These are phyloP conservation scores for Aspergillus oerlinghausenensis DNA, from an alignment of 2,329 filamentous ascomycete genomes.

Conservation along the genomic window DNA sequence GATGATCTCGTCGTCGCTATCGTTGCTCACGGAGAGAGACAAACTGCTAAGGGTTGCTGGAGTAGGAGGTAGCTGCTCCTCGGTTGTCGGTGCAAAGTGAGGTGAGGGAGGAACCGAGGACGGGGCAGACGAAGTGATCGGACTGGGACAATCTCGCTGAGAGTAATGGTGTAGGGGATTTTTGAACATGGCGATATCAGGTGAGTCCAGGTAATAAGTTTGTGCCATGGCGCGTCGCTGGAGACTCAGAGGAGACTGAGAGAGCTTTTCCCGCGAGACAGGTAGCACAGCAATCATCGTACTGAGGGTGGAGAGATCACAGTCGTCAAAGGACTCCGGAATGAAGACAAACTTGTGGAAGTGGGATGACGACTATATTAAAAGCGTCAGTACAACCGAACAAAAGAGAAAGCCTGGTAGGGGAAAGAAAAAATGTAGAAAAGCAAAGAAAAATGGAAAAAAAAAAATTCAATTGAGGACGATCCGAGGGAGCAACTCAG, in stretches of 20 bases:
- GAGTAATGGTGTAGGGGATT: slow-evolving; percentile 25
- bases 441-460: no score
- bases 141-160: slow-evolving; percentile 19
- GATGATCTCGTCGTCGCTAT: slow-evolving; percentile 34
- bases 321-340: neutral
- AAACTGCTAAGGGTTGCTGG: slow-evolving; percentile 36
- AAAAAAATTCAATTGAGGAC: no score
- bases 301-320: slow-evolving; percentile 1
- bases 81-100: slow-evolving; percentile 26
- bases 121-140: slow-evolving; percentile 27
- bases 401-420: no score
- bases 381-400: no score
- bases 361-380: no score
- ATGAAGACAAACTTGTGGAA: neutral
- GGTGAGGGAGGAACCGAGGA: slow-evolving; percentile 39
- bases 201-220: slow-evolving; percentile 28
- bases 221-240: slow-evolving; percentile 27
- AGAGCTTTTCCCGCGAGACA: slow-evolving; percentile 26
- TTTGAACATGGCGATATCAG: slow-evolving; percentile 18
- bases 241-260: slow-evolving; percentile 29
- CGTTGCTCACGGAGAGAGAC: slow-evolving; percentile 28
- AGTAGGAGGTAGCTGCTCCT: slow-evolving; percentile 29
- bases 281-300: slow-evolving; percentile 36
- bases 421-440: no score
- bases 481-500: no score